Evolutionary conservation across 2,329 filamentous ascomycete species (phyloP).

Genomic region (Periconia sp.): DNA sequence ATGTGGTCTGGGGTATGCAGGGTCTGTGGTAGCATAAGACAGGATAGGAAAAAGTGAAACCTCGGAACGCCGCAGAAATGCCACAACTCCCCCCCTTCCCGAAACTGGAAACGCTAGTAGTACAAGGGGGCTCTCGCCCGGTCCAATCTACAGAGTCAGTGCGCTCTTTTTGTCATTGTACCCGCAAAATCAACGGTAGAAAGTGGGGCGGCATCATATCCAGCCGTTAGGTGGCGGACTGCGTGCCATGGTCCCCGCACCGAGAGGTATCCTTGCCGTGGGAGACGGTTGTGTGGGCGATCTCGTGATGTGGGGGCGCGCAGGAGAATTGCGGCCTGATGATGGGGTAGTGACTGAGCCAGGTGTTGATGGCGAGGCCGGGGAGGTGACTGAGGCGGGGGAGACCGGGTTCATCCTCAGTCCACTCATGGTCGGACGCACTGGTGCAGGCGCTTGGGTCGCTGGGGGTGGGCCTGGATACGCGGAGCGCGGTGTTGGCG

Average conservation of each 20-base stretch:
- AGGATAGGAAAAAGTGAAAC: conserved; percentile 17
- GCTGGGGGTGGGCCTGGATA: conserved; percentile 13
- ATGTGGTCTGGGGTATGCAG: conserved; percentile 1
- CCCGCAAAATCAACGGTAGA: neutral
- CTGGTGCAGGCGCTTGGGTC: conserved; percentile 13
- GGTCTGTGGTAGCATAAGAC: conserved; percentile 1
- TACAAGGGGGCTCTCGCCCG: too few species aligned
- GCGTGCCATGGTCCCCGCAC: conserved; percentile 45
- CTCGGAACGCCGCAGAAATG: conserved; percentile 21
- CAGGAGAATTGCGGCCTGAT: conserved; percentile 4
- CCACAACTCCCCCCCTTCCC: conserved; percentile 7
- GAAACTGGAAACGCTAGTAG: too few species aligned
- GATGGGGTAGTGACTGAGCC: neutral
- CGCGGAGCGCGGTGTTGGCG: conserved; percentile 30
- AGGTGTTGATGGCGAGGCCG: conserved; percentile 20
- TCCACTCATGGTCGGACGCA: conserved; percentile 26
- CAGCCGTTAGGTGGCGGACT: conserved; percentile 42
- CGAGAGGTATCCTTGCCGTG: conserved; percentile 39
- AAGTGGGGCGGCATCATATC: conserved; percentile 29
- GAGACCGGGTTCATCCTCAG: conserved; percentile 45
- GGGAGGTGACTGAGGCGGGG: conserved; percentile 22
- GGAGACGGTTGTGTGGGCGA: conserved; percentile 28
- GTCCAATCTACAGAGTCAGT: conserved; percentile 26
- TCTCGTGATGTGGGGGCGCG: conserved; percentile 19
- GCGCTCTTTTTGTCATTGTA: conserved; percentile 4